Percentiles rank a stretch among this genome's conserved stretches.
Conservation (phyloP, 495 filamentous ascomycete genomes). For the Trichoderma asperelloides region DNA sequence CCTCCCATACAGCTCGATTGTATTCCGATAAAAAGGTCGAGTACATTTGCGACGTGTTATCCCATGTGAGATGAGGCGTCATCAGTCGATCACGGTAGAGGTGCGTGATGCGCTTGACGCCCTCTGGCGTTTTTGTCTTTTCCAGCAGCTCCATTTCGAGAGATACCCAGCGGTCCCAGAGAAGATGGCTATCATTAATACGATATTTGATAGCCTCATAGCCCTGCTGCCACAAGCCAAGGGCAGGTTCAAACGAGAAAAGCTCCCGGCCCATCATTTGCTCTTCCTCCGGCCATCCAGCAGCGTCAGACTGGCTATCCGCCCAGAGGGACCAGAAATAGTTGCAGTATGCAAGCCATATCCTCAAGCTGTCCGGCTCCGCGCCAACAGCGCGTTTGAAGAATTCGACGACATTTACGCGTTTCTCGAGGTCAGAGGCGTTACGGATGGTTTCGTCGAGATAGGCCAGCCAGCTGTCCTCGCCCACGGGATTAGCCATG, state of each 20-base stretch:
- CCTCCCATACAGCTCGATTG: constrained; percentile 66
- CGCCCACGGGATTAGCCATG: constrained; percentile 46
- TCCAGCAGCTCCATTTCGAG: constrained; percentile 46
- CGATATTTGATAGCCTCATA: constrained; percentile 71
- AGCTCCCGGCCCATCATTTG: constrained; percentile 62
- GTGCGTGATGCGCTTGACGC: constrained; percentile 53
- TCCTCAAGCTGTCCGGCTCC: constrained; percentile 71
- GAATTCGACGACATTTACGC: constrained; percentile 71
- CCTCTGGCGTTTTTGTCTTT: constrained; percentile 45
- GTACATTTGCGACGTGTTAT: constrained; percentile 72
- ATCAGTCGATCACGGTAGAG: constrained; percentile 67
- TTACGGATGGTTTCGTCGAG: constrained; percentile 43
- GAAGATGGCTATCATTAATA: constrained; percentile 71
- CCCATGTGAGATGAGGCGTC: constrained; percentile 77
- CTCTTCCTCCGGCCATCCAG: constrained; percentile 68
- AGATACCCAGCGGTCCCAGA: constrained; percentile 82
- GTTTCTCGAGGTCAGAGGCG: constrained; percentile 41
- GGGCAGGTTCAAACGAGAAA: constrained; percentile 66
- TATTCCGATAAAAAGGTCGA: constrained; percentile 74
- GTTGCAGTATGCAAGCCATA: constrained; percentile 85
- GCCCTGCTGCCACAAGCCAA: constrained; percentile 72
- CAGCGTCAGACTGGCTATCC: constrained; percentile 46
- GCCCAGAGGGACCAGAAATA: constrained; percentile 73
- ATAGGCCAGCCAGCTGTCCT: constrained; percentile 46
- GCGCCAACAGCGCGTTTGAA: constrained; percentile 72